Percentiles rank a stretch among this genome's conserved stretches.
Conservation (phyloP, 805 yeast species). For the Yarrowia bubula region DNA sequence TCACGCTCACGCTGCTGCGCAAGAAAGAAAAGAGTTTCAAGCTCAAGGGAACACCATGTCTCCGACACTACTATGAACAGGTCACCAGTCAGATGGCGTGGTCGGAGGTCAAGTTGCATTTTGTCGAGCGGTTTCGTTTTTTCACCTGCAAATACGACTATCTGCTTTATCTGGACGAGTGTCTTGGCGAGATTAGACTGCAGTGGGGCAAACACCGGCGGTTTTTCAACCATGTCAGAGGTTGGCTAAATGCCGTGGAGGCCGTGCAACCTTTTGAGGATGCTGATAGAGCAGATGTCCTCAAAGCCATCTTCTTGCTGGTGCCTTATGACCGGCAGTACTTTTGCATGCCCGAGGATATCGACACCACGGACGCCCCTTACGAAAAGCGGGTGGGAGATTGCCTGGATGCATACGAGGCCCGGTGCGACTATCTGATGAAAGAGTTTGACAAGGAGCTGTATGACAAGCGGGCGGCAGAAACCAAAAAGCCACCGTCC, state of each 20-base stretch:
- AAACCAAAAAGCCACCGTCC: not conserved
- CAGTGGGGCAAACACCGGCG: slow-evolving; percentile 26
- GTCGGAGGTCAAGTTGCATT: slow-evolving; percentile 7
- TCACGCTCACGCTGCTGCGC: slow-evolving; percentile 1
- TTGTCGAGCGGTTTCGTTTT: slow-evolving; percentile 9
- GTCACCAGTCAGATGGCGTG: slow-evolving; percentile 15
- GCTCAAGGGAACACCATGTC: slow-evolving; percentile 16
- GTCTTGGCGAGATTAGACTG: slow-evolving; percentile 19
- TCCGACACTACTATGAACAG: slow-evolving; percentile 18
- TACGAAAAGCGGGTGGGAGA: not conserved
- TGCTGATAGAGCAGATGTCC: not conserved
- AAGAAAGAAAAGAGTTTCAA: not conserved
- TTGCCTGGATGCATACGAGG: slow-evolving; percentile 15
- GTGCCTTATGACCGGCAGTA: slow-evolving; percentile 15
- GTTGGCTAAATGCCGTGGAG: slow-evolving; percentile 16
- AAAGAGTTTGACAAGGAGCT: slow-evolving; percentile 10
- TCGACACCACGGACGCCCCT: not conserved
- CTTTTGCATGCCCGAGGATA: slow-evolving; percentile 22
- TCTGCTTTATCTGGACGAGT: slow-evolving; percentile 18
- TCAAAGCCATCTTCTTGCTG: slow-evolving; percentile 10
- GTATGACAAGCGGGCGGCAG: slow-evolving; percentile 1
- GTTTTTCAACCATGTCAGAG: slow-evolving; percentile 16
- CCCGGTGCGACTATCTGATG: not conserved
- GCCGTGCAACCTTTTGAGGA: not conserved
- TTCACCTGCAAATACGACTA: slow-evolving; percentile 25